These are phyloP conservation scores for Thelonectria blattea DNA, from an alignment of 2,329 filamentous ascomycete genomes.

Conservation along the genomic window DNA sequence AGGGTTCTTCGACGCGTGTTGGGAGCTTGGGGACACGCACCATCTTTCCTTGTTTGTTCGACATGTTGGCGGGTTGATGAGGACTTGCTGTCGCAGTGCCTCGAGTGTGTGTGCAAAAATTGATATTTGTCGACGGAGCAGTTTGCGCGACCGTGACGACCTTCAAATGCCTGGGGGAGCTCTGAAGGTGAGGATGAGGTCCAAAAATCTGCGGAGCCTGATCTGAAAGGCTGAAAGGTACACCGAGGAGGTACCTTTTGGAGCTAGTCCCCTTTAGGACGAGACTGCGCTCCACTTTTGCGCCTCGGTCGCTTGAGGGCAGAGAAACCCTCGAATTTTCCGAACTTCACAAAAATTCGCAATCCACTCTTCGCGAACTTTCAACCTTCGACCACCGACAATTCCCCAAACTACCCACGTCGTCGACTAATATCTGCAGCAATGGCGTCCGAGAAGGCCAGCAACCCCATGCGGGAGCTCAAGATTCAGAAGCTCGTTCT, in stretches of 20 bases:
- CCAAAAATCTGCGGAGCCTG: conserved; percentile 55
- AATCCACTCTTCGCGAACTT: conserved; percentile 34
- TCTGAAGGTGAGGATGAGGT: conserved; percentile 49
- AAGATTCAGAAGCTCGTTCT: conserved; percentile 99
- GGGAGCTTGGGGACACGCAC: conserved; percentile 63
- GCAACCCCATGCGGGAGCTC: conserved; percentile 99
- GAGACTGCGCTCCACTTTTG: conserved; percentile 30
- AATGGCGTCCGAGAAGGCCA: conserved; percentile 77
- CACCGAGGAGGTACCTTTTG: conserved; percentile 39
- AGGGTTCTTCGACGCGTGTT: conserved; percentile 39
- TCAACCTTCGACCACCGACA: conserved; percentile 41
- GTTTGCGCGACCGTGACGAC: conserved; percentile 47
- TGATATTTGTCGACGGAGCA: conserved; percentile 47
- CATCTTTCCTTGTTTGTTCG: conserved; percentile 98
- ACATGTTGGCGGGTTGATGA: conserved; percentile 43
- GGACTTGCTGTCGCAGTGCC: conserved; percentile 42
- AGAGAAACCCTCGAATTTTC: conserved; percentile 50
- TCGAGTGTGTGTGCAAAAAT: conserved; percentile 50
- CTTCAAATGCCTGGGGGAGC: conserved; percentile 52
- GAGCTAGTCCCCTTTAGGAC: conserved; percentile 35
- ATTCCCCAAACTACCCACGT: conserved; percentile 38
- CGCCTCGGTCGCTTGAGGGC: conserved; percentile 44
- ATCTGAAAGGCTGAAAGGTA: conserved; percentile 48
- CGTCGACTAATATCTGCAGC: conserved; percentile 47
- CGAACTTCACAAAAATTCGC: conserved; percentile 46